Conservation (phyloP, 176 grass and related monocot species). For the Juncus effusus region DNA sequence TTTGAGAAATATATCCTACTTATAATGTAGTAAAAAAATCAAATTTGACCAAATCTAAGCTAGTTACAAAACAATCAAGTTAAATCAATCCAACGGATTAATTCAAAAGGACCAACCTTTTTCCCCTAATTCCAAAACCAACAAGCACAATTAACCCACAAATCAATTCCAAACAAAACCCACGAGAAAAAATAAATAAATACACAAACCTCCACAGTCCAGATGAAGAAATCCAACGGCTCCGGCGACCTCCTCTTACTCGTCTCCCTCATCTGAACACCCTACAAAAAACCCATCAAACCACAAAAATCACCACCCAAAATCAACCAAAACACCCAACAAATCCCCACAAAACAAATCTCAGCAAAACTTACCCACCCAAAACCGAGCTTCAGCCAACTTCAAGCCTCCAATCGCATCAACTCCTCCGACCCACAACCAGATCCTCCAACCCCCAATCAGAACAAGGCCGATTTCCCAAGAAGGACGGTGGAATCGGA, state of each 20-base stretch:
- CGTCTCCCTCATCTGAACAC: constrained; percentile 41
- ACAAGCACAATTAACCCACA: neutral
- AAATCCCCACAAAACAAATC: constrained; percentile 1
- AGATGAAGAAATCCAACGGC: constrained; percentile 94
- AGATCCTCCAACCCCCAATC: neutral
- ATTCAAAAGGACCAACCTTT: constrained; percentile 13
- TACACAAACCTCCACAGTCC: constrained; percentile 63
- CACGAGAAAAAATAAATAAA: constrained; percentile 8
- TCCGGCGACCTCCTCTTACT: constrained; percentile 65
- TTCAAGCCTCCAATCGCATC: constrained; percentile 10
- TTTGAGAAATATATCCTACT: no score
- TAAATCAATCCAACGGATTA: neutral
- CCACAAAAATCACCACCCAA: constrained; percentile 11
- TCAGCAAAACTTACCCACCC: constrained; percentile 5
- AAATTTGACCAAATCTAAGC: neutral
- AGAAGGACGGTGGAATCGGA: constrained; percentile 1
- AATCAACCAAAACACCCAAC: neutral
- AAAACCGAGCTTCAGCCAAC: constrained; percentile 3
- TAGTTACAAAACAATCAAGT: neutral
- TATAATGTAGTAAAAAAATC: neutral
- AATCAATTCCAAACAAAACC: constrained; percentile 3
- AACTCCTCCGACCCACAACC: neutral
- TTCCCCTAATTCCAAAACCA: constrained; percentile 1
- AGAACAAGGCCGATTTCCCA: neutral
- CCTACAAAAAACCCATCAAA: constrained; percentile 32